phyloP scores from a whole-genome alignment of 495 filamentous ascomycete species.

The Neurospora tetrasperma region DNA sequence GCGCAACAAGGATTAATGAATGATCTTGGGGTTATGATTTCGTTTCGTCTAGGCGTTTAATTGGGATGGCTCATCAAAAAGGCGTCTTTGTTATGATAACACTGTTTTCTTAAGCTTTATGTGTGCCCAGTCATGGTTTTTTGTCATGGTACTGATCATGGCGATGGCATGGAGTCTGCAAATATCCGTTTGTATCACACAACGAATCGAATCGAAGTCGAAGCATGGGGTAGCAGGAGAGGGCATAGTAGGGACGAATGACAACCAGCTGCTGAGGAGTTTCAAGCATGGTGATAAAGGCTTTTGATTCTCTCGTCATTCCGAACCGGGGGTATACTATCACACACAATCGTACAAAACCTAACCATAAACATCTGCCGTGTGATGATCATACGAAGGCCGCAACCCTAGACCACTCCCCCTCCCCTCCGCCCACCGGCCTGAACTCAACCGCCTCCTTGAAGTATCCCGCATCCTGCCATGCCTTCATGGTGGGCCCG shows the following conservation, averaged over 20 bases:
- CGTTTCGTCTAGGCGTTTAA: background rate
- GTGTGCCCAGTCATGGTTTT: background rate
- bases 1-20: background rate
- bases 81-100: background rate
- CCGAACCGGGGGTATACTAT: background rate
- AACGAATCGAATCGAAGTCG: background rate
- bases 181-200: background rate
- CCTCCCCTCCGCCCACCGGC: conserved; percentile 42
- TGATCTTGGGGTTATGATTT: background rate
- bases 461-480: conserved; percentile 88
- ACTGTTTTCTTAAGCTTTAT: background rate
- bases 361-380: background rate
- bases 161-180: background rate
- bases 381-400: conserved; percentile 46
- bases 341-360: background rate
- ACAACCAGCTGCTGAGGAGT: background rate
- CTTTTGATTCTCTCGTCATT: background rate
- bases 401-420: conserved; percentile 49
- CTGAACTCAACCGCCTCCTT: conserved; percentile 87
- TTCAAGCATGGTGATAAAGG: background rate
- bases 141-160: background rate
- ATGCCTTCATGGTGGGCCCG: conserved; percentile 69
- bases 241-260: background rate
- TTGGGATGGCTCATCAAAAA: background rate
- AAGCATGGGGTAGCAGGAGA: background rate